These are phyloP conservation scores for Populus tremula DNA, from an alignment of 345 rosid genomes.

Conservation along the genomic window DNA sequence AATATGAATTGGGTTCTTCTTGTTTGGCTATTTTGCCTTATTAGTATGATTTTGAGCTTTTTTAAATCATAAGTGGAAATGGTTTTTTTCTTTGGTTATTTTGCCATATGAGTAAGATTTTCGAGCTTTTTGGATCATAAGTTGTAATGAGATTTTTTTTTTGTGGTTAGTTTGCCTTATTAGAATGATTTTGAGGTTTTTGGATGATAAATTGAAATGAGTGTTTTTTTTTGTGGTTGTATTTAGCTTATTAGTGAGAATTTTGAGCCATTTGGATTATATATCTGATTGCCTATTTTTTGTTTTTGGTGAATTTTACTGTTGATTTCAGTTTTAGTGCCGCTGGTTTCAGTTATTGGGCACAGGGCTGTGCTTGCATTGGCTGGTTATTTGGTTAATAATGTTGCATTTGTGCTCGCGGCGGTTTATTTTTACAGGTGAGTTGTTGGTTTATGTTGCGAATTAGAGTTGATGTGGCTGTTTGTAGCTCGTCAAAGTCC, in stretches of 20 bases:
- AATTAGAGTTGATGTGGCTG: background rate
- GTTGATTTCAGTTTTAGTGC: constrained; percentile 58
- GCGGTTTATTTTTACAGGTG: constrained; percentile 38
- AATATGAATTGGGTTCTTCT: too few relatives aligned
- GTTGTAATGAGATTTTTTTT: too few relatives aligned
- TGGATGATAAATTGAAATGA: too few relatives aligned
- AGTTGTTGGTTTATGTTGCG: background rate
- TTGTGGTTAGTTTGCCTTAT: too few relatives aligned
- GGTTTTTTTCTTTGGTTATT: too few relatives aligned
- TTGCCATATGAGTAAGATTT: too few relatives aligned
- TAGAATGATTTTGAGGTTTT: too few relatives aligned
- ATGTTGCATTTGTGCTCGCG: constrained; percentile 54
- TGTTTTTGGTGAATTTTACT: constrained; percentile 1
- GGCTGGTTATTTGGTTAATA: constrained; percentile 67
- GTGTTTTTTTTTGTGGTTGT: background rate
- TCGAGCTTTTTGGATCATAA: too few relatives aligned
- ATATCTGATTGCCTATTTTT: background rate
- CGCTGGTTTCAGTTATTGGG: constrained; percentile 68
- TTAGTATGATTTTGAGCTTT: too few relatives aligned
- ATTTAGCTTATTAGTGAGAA: background rate
- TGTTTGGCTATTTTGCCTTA: too few relatives aligned
- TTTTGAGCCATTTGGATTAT: background rate
- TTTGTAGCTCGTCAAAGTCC: too few relatives aligned
- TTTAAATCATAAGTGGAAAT: too few relatives aligned
- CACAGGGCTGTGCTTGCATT: constrained; percentile 72